Evolutionary conservation across 2,329 filamentous ascomycete species (phyloP).

Genomic region (Ophiostoma ulmi): DNA sequence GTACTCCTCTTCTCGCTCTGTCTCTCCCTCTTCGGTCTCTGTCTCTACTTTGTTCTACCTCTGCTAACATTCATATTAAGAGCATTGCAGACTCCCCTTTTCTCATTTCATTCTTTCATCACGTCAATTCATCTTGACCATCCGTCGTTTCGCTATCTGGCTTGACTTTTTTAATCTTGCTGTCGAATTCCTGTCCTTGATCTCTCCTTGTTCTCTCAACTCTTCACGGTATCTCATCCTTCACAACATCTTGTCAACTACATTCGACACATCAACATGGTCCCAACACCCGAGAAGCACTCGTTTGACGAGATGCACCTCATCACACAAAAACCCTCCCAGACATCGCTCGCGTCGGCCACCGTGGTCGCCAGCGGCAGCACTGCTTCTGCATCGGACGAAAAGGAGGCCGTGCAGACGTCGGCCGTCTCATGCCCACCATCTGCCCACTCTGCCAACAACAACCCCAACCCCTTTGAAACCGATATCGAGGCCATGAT

Average conservation of each 20-base stretch:
- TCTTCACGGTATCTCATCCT: too few species aligned
- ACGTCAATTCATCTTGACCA: too few species aligned
- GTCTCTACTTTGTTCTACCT: too few species aligned
- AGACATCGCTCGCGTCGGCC: constrained; percentile 30
- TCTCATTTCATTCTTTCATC: too few species aligned
- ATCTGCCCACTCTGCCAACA: constrained; percentile 33
- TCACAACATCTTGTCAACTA: background rate
- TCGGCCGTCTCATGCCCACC: constrained; percentile 43
- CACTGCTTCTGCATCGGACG: constrained; percentile 23
- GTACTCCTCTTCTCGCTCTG: background rate
- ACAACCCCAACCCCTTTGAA: constrained; percentile 48
- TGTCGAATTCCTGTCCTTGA: too few species aligned
- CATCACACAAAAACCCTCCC: constrained; percentile 29
- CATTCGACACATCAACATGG: background rate
- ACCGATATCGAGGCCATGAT: constrained; percentile 53
- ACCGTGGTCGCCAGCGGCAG: constrained; percentile 27
- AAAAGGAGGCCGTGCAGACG: constrained; percentile 20
- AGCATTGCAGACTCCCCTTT: too few species aligned
- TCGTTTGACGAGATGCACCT: constrained; percentile 16
- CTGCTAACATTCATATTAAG: background rate
- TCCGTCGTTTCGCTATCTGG: too few species aligned
- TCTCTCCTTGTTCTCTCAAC: too few species aligned
- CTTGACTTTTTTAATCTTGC: too few species aligned
- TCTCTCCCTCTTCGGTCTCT: background rate
- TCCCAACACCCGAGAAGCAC: constrained; percentile 16